A percentile compares a stretch with the other conserved stretches of the same genome.
These are phyloP conservation scores for Trametes hirsuta DNA, from an alignment of 1,284 basidiomycete genomes.

Conservation along the genomic window DNA sequence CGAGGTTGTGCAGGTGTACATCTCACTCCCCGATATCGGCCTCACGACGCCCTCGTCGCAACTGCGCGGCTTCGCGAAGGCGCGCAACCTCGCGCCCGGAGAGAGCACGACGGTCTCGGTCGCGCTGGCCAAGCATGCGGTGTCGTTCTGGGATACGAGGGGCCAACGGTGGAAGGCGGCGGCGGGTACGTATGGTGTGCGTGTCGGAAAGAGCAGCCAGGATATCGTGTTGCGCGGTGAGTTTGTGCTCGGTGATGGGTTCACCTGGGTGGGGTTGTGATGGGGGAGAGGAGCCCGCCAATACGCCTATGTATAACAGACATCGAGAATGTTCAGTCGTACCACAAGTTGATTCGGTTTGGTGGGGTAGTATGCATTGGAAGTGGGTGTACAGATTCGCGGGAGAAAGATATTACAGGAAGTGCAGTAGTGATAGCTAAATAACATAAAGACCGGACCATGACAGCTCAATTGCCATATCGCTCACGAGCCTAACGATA, in stretches of 20 bases:
- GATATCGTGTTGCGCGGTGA: slow-evolving; percentile 43
- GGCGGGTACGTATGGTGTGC: slow-evolving; percentile 49
- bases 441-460: not conserved
- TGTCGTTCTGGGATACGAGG: slow-evolving; percentile 58
- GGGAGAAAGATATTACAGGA: slow-evolving; percentile 3
- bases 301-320: not conserved
- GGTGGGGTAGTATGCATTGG: not conserved
- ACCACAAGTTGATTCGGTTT: not conserved
- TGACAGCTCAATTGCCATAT: slow-evolving; percentile 29
- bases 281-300: not conserved
- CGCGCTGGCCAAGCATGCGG: slow-evolving; percentile 59
- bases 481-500: slow-evolving; percentile 34
- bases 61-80: slow-evolving; percentile 65
- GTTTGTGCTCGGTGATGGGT: slow-evolving; percentile 42
- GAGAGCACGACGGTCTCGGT: slow-evolving; percentile 44
- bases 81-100: slow-evolving; percentile 49
- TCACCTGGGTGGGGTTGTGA: slow-evolving; percentile 53
- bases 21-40: slow-evolving; percentile 57
- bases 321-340: not conserved
- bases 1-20: slow-evolving; percentile 71
- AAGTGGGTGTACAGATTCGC: not conserved
- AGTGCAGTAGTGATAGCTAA: not conserved
- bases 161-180: slow-evolving; percentile 46
- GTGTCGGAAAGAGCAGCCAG: slow-evolving; percentile 52
- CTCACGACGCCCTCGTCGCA: slow-evolving; percentile 59